Base-by-base conservation (phyloP, 768 basidiomycete species). In the Suillus tomentosus region DNA sequence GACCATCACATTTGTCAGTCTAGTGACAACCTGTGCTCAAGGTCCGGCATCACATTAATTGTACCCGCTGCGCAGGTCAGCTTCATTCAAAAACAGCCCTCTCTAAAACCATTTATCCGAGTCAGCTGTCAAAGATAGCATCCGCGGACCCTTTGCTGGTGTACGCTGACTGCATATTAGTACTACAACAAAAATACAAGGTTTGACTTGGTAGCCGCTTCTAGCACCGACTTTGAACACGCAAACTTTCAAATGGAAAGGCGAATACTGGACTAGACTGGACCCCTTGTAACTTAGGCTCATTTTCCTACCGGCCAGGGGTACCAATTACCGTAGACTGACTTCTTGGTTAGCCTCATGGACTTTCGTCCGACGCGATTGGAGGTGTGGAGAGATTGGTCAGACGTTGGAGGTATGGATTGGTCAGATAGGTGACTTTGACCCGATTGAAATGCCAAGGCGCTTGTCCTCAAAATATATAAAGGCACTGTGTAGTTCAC, bases 371-470 rank as follows among this genome's bases (percentile, higher is more conserved):
- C 31, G 19, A 11, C 19, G 34, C 53, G 6, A 36, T 36, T 54
- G 31, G 17, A 11, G 19, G 11, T n/a, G 11, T 36, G 31, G 53
- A 56, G 37, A 22, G 37, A 56, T 56, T 53, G 51, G 50, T 51
- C 15, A 51, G 50, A 24, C 31, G 31, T 31, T 31, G 31, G 5
- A 31, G 31, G 31, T 31, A 31, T 31, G 27, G 27, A 27, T 27
- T 31, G 50, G 51, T 53, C 15, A 53, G 51, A 24, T 24, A 24
- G 24, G 17, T 19, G 57, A 19, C 24, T 4, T 19, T 34, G 53
- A 34, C 19, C 31, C 53, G 53, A 59, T 62, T 62, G 37, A 40
- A 56, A 58, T 62, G 8, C 36, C 31, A 15, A 8, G 31, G 56
- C 37, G 24, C 22, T 19, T 31, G 53, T 24, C 24, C 10, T 27